A percentile compares a stretch with the other conserved stretches of the same genome.
phyloP scores from a whole-genome alignment of 2,329 filamentous ascomycete species.

The Botrytis fragariae region DNA sequence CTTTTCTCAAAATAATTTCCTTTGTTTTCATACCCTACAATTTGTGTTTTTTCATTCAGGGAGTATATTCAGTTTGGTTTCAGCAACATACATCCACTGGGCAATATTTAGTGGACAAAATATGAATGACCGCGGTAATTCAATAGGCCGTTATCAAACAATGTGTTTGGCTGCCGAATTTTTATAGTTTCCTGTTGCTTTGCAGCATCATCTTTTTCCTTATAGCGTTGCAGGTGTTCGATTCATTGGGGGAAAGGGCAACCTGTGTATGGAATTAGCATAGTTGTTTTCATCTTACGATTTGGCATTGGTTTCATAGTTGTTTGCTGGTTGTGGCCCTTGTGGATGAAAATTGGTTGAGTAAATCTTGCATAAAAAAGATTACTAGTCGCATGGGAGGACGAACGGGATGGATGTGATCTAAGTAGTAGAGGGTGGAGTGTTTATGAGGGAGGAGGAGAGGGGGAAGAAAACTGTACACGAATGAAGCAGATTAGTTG shows the following conservation, averaged over 20 bases:
- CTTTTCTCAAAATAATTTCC: neutral
- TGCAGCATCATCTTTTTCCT: slow-evolving; percentile 5
- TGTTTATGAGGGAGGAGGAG: neutral
- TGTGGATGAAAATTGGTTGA: slow-evolving; percentile 1
- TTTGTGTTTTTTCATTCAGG: slow-evolving; percentile 15
- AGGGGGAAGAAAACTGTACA: slow-evolving; percentile 1
- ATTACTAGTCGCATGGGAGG: neutral
- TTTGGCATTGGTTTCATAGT: slow-evolving; percentile 9
- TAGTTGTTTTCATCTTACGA: slow-evolving; percentile 8
- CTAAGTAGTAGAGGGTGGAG: neutral
- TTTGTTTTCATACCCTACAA: slow-evolving; percentile 20
- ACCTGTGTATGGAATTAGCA: slow-evolving; percentile 17
- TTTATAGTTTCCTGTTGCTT: slow-evolving; percentile 9
- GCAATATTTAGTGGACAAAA: slow-evolving; percentile 1
- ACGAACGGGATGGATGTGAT: slow-evolving; percentile 5
- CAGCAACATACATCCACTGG: neutral
- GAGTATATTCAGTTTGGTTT: slow-evolving; percentile 18
- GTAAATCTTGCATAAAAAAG: slow-evolving; percentile 4
- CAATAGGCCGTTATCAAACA: neutral
- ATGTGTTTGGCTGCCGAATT: slow-evolving; percentile 1
- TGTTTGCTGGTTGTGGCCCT: neutral
- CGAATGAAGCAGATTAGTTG: slow-evolving; percentile 5
- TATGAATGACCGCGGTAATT: neutral
- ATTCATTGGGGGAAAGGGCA: slow-evolving; percentile 13
- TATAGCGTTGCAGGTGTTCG: slow-evolving; percentile 16